phyloP scores from a whole-genome alignment of 805 yeast species.

The Teunomyces lycoperdinae region DNA sequence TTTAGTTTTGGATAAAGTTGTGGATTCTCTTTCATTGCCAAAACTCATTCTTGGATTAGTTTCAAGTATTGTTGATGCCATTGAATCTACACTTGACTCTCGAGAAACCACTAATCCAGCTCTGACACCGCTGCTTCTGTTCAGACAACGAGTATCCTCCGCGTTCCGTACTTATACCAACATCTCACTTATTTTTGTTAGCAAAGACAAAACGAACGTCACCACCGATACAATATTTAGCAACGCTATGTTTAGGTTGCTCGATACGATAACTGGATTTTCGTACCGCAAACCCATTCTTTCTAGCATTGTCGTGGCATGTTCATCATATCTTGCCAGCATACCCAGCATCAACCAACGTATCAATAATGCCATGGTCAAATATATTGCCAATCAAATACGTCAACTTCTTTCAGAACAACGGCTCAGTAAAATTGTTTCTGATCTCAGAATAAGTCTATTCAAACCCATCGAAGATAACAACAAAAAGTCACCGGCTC shows the following conservation, averaged over 20 bases:
- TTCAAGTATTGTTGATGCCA: conserved; percentile 6
- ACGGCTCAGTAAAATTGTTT: conserved; percentile 13
- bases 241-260: conserved; percentile 16
- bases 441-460: conserved; percentile 10
- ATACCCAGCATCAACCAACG: conserved; percentile 3
- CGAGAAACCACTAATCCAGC: background rate
- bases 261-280: conserved; percentile 17
- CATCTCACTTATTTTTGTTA: background rate
- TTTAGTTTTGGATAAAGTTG: conserved; percentile 22
- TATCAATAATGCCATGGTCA: conserved; percentile 6
- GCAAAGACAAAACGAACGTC: background rate
- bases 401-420: conserved; percentile 1
- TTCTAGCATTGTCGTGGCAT: conserved; percentile 7
- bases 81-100: conserved; percentile 5
- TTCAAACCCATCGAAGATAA: conserved; percentile 9
- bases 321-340: background rate
- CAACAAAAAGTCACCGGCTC: background rate
- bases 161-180: background rate
- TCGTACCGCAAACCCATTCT: conserved; percentile 17
- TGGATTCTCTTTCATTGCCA: conserved; percentile 24
- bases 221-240: conserved; percentile 6
- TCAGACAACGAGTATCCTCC: background rate
- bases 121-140: background rate
- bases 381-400: background rate
- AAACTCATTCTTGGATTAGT: conserved; percentile 21